Percentiles rank a stretch among this genome's conserved stretches.
These are phyloP conservation scores for Protomyces macrosporus DNA, from an alignment of 1,139 yeast genomes.

Conservation along the genomic window DNA sequence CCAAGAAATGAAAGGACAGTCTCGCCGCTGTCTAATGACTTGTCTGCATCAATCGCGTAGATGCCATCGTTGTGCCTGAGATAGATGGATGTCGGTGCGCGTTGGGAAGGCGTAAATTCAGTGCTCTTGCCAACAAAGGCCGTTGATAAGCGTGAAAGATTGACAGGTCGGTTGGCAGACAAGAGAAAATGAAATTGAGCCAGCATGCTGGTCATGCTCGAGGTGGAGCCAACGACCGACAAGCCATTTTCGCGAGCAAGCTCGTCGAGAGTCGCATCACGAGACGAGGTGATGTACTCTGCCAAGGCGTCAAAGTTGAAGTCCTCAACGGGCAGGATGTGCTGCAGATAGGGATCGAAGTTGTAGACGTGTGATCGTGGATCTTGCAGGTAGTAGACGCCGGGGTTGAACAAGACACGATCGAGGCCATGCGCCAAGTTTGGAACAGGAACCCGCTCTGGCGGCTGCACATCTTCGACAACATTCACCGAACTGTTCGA, in stretches of 20 bases:
- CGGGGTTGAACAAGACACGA: slow-evolving; percentile 46
- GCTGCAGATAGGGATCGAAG: slow-evolving; percentile 57
- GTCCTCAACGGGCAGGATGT: slow-evolving; percentile 61
- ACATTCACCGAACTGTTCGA: background rate
- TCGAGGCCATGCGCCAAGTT: slow-evolving; percentile 31
- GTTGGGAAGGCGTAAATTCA: slow-evolving; percentile 38
- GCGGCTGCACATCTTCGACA: slow-evolving; percentile 9
- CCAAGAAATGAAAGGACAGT: slow-evolving; percentile 68
- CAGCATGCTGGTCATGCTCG: slow-evolving; percentile 74
- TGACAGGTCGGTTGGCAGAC: slow-evolving; percentile 55
- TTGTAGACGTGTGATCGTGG: slow-evolving; percentile 69
- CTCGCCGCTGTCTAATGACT: slow-evolving; percentile 56
- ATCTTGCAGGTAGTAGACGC: slow-evolving; percentile 73
- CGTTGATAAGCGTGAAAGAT: slow-evolving; percentile 45
- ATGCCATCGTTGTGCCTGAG: slow-evolving; percentile 43
- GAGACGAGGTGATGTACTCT: slow-evolving; percentile 60
- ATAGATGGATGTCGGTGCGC: slow-evolving; percentile 45
- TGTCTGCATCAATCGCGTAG: slow-evolving; percentile 68
- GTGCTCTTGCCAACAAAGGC: slow-evolving; percentile 37
- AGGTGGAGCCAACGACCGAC: slow-evolving; percentile 71
- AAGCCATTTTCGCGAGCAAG: slow-evolving; percentile 46
- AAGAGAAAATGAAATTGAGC: slow-evolving; percentile 67
- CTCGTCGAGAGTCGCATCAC: slow-evolving; percentile 51
- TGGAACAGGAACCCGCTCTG: slow-evolving; percentile 14
- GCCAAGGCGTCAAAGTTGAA: slow-evolving; percentile 59